Evolutionary conservation across 2,329 filamentous ascomycete genomes (phyloP), one percentile per base, ranked within the genome.

Genomic region (Phaeosphaeria sp.): DNA sequence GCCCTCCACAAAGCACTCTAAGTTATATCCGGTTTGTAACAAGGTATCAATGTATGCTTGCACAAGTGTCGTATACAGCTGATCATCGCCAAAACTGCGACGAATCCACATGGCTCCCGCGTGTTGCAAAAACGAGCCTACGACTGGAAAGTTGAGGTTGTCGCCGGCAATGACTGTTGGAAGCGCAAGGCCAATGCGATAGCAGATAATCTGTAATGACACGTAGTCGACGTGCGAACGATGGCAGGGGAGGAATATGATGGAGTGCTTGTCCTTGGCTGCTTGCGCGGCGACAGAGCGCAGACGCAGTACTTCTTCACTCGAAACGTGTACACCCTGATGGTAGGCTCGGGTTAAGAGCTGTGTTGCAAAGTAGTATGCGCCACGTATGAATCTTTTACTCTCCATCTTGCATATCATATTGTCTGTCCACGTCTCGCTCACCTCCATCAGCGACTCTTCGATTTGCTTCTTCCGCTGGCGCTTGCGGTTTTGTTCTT

Each of bases 321-420:
- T 96, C 1, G 91, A 96, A 25, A 98, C 93, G 76, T 99, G 95
- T 52, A 99, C 97, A 81, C 92, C 95, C 80, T 98, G 94, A 72
- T 98, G 93, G 76, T 99, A 99, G 6, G 95, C 94, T 59, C 95
- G 83, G 4, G 94, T 96, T 60, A 98, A 82, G 47, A 98, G 83
- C 78, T 98, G 94, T 1, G 93, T 96, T 48, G 83, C 84, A 41
- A 97, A 74, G 75, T 97, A 99, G 75, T 98, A 98, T 47, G 95
- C 94, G 22, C 92, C 88, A 49, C 95, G 84, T 66, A 99, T 97
- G 72, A 98, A 98, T 1, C 87, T 82, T 74, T 93, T 96, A 82
- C 90, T 96, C 78, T 99, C 95, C 84, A 98, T 94, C 79, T 99
- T 99, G 85, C 94, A 98, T 61, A 99, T 97, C 95, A 99, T 98